These are phyloP conservation scores for Aureobasidium subglaciale DNA, from an alignment of 2,329 filamentous ascomycete species.

Conservation along the genomic window DNA sequence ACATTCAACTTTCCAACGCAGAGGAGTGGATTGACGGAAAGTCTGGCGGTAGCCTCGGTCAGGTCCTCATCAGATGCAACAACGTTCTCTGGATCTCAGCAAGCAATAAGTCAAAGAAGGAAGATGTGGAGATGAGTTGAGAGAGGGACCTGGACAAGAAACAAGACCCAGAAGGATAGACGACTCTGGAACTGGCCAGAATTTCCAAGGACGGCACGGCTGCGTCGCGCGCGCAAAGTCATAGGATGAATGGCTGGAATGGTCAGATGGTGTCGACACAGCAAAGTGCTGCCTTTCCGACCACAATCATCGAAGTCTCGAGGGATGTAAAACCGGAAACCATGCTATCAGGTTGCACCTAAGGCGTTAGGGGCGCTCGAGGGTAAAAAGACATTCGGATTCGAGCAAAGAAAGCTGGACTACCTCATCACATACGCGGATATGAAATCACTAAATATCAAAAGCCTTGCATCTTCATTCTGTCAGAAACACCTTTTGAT, in stretches of 20 bases:
- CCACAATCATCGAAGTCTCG: not conserved
- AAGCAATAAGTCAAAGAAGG: constrained; percentile 19
- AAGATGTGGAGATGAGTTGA: constrained; percentile 14
- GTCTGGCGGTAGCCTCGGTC: constrained; percentile 74
- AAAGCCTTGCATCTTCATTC: not conserved
- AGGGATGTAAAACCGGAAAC: not conserved
- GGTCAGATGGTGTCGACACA: not conserved
- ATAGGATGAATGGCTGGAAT: not conserved
- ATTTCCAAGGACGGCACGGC: not conserved
- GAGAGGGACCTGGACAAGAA: not conserved
- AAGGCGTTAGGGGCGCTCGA: not conserved
- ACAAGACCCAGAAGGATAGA: not conserved
- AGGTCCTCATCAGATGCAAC: constrained; percentile 91
- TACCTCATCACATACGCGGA: not conserved
- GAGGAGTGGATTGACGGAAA: constrained; percentile 90
- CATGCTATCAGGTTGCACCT: not conserved
- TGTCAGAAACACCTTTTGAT: not conserved
- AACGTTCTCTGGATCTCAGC: constrained; percentile 89
- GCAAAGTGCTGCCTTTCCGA: not conserved
- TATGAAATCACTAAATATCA: constrained; percentile 5
- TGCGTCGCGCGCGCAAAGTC: not conserved
- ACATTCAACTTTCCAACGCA: constrained; percentile 83
- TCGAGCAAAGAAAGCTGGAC: not conserved
- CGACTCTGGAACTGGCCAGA: not conserved
- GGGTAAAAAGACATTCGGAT: not conserved